Base-by-base conservation (phyloP, 306 rosid species). In the Aeschynomene evenia region DNA sequence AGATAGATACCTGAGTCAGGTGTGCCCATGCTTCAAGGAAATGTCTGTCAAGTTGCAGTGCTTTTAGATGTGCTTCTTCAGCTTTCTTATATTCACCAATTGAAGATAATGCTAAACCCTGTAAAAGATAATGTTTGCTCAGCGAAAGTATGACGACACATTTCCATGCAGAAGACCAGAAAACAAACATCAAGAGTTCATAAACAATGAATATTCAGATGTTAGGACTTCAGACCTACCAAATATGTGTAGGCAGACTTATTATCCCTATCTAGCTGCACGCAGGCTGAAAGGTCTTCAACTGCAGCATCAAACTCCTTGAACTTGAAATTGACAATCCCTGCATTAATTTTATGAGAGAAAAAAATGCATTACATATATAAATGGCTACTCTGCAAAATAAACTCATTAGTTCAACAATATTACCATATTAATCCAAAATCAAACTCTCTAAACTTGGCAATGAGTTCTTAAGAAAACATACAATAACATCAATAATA, bases 21-120 rank as follows among this genome's bases (percentile, higher is more conserved):
- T 89, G 90, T 68, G 76, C 88, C 97, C 97, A 84, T 56, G 96
- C 96, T 85, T 89, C 96, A 8, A 87, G 94, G 59, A 91, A 91
- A 73, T 73, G 87, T 58, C 49, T 71, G 78, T 91, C 96, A 78
- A 89, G 63, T 74, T 85, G 85, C 79, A 91, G 85, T 18, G 97
- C 73, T 77, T 77, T 89, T 75, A 85, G 57, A 83, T 89, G 97
- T 66, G 88, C 96, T 82, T 91, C 96, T 85, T 91, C 88, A 0
- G 94, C 94, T 80, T 73, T 84, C 72, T 84, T 77, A 80, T 87
- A 89, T 68, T 91, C 91, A 46, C 97, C 97, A 57, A 87, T 72
- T 66, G 97, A 85, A 70, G 90, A 91, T 45, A 89, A 81, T 36
- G 94, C 85, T 80, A 91, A 84, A 68, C 97, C 97, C 97, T 89